Conservation (phyloP, 1,139 yeast genomes). For the Suzukiozyma palmioleophila region DNA sequence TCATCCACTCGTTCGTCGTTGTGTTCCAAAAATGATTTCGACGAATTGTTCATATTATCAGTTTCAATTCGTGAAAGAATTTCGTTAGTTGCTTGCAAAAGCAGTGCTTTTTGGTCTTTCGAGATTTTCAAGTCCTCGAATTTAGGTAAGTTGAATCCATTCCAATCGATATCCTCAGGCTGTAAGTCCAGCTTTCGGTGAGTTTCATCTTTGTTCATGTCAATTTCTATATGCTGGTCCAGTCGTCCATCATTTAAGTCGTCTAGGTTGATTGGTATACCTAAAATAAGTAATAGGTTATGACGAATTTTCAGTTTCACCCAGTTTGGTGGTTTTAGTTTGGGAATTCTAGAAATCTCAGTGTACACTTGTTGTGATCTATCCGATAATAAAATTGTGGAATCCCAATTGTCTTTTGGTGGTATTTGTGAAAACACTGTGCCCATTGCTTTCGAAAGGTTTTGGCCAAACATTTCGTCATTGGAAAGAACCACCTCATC, state of each 20-base stretch:
- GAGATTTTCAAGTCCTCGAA: constrained; percentile 19
- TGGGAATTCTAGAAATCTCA: constrained; percentile 37
- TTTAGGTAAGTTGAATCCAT: constrained; percentile 24
- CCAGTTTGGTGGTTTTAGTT: constrained; percentile 55
- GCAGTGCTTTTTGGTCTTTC: constrained; percentile 15
- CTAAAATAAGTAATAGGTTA: constrained; percentile 49
- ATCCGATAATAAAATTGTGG: constrained; percentile 17
- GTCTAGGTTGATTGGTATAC: constrained; percentile 58
- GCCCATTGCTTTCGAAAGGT: constrained; percentile 18
- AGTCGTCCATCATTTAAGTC: constrained; percentile 24
- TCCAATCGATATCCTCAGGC: constrained; percentile 28
- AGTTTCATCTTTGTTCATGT: constrained; percentile 3
- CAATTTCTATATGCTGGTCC: constrained; percentile 2
- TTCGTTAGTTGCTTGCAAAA: constrained; percentile 21
- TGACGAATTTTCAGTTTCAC: constrained; percentile 53
- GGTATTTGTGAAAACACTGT: constrained; percentile 15
- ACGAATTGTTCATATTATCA: constrained; percentile 33
- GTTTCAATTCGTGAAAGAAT: constrained; percentile 30
- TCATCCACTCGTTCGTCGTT: constrained; percentile 17
- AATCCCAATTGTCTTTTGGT: not conserved
- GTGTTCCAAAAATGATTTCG: constrained; percentile 22
- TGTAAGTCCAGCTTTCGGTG: constrained; percentile 17
- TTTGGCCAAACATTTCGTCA: constrained; percentile 10
- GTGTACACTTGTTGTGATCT: constrained; percentile 25
- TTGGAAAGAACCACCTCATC: constrained; percentile 14